Base-by-base conservation (phyloP, 768 basidiomycete species). In the Naganishia vaughanmartiniae region DNA sequence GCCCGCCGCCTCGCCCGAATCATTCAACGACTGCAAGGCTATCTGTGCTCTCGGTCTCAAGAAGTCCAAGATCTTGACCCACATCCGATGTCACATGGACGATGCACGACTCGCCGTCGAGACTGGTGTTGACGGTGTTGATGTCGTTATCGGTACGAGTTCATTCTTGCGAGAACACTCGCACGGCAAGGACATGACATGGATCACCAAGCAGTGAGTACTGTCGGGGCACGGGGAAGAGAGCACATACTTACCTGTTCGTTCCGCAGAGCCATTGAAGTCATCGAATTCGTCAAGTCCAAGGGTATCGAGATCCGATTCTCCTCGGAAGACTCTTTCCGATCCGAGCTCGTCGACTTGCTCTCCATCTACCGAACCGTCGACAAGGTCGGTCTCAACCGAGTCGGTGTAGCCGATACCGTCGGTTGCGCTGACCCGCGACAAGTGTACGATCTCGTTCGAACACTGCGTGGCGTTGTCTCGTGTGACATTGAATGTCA, bases 51-150 rank as follows among this genome's bases (percentile, higher is more conserved):
- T 98, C 75, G 93, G 94, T 1, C 85, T 98, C 82, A 93, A 91
- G 85, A 86, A 72, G 56, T 77, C 81, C 78, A 82, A 82, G 86
- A 93, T 98, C 82, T 87, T 98, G 73, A 99, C 96, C 7, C 96
- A 99, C 84, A 98, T 99, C 76, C 89, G 96, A 55, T 99, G 96
- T 82, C 96, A 99, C 82, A 98, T 99, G 96, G 94, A 98, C 78
- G 96, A 99, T 83, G 96, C 96, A 15, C 87, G 91, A 65, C 92
- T 97, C 78, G 96, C 96, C 45, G 94, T 98, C 66, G 95, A 98
- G 84, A 98, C 96, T 73, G 94, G 93, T 80, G 95, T 99, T 54
- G 93, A 98, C 79, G 96, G 96, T 81, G 96, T 97, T 72, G 95
- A 98, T 81, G 93, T 98, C 75, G 96, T 98, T 82, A 98, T 99